These are phyloP conservation scores for Perilla frutescens DNA, from an alignment of 257 asterid genomes.

Conservation along the genomic window DNA sequence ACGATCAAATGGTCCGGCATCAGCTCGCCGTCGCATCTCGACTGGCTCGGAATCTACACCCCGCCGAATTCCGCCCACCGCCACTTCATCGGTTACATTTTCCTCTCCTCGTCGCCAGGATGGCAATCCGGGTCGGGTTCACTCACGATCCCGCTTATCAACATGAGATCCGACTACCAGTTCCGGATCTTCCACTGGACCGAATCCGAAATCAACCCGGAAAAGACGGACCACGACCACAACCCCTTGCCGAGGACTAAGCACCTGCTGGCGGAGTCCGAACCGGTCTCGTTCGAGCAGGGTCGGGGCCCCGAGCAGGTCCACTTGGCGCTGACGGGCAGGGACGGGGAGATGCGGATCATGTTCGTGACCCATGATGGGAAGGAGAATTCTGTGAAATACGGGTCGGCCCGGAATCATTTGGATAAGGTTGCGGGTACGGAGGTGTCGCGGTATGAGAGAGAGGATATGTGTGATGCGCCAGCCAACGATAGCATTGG, in stretches of 20 bases:
- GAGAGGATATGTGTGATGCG: constrained; percentile 84
- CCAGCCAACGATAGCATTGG: constrained; percentile 86
- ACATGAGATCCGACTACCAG: constrained; percentile 74
- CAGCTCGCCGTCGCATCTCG: constrained; percentile 68
- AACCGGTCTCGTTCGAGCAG: constrained; percentile 49
- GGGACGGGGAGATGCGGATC: constrained; percentile 88
- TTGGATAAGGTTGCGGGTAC: constrained; percentile 56
- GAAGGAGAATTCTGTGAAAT: constrained; percentile 61
- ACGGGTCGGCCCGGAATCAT: constrained; percentile 54
- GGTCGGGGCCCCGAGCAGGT: constrained; percentile 90
- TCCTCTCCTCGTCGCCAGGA: constrained; percentile 68
- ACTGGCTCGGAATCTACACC: constrained; percentile 88
- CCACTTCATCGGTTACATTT: constrained; percentile 74
- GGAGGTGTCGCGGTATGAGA: constrained; percentile 68
- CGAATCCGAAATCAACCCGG: constrained; percentile 67
- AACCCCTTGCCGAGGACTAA: constrained; percentile 85
- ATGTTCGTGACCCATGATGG: constrained; percentile 93
- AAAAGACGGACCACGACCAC: constrained; percentile 73
- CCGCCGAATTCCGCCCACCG: constrained; percentile 64
- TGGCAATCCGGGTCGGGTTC: constrained; percentile 91
- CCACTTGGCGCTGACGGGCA: constrained; percentile 79
- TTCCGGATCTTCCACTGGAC: constrained; percentile 88
- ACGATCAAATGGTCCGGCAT: constrained; percentile 80
- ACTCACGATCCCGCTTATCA: constrained; percentile 66
- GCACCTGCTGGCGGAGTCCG: constrained; percentile 73